Percentiles rank a stretch among this genome's conserved stretches.
These are phyloP conservation scores for Backusella psychrophila DNA, from an alignment of 192 early-diverging fungal genomes.

Conservation along the genomic window DNA sequence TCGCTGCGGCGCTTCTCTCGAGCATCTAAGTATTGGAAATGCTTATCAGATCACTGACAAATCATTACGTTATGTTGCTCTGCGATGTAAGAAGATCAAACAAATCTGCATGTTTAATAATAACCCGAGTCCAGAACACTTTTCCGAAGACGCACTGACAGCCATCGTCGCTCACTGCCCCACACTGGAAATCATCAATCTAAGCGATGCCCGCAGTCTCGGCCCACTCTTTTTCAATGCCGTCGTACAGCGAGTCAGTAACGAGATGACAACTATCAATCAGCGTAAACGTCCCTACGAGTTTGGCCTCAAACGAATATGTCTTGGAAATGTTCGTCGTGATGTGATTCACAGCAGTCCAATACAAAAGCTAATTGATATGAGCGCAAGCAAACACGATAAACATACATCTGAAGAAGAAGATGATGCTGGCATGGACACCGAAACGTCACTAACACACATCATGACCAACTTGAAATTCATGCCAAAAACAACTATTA, in stretches of 20 bases:
- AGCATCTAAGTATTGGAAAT: slow-evolving; percentile 30
- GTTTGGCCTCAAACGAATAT: slow-evolving; percentile 22
- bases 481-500: slow-evolving; percentile 29
- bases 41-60: slow-evolving; percentile 28
- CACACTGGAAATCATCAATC: slow-evolving; percentile 4
- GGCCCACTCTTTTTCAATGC: slow-evolving; percentile 21
- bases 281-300: background rate
- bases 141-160: slow-evolving; percentile 20
- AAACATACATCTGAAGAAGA: slow-evolving; percentile 11
- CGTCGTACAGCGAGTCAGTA: slow-evolving; percentile 17
- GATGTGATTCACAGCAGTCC: slow-evolving; percentile 12
- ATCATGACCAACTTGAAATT: slow-evolving; percentile 7
- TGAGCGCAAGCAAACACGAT: slow-evolving; percentile 23
- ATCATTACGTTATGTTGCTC: slow-evolving; percentile 18
- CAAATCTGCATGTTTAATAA: slow-evolving; percentile 29
- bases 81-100: slow-evolving; percentile 17
- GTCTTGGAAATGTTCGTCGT: slow-evolving; percentile 22
- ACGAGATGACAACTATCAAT: slow-evolving; percentile 15
- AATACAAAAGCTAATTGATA: slow-evolving; percentile 16
- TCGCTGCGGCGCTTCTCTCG: slow-evolving; percentile 20
- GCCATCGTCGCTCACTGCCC: slow-evolving; percentile 17
- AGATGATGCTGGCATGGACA: slow-evolving; percentile 4
- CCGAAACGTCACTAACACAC: background rate
- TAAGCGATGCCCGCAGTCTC: slow-evolving; percentile 30
- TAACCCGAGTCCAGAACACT: slow-evolving; percentile 13